Base-by-base conservation (phyloP, 2,329 filamentous ascomycete genomes). In the Colletotrichum sp. region DNA sequence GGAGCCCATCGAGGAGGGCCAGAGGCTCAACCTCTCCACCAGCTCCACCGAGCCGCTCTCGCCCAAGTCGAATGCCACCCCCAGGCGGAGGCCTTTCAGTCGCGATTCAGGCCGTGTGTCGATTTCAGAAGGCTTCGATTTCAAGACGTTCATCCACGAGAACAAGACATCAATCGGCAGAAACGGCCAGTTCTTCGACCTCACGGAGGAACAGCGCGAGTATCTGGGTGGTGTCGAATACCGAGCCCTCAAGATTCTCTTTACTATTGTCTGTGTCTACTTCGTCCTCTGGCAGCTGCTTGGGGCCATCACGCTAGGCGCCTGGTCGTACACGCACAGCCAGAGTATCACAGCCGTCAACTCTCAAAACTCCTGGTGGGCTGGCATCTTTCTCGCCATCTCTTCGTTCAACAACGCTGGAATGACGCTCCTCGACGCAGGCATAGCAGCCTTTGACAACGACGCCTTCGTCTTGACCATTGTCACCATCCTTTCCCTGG, bases 361-460 rank as follows among this genome's bases (percentile, higher is more conserved):
- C 80, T 90, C 89, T 15, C 87, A 93, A 72, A 90, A 92, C 75
- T 90, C 93, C 44, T 94, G 91, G 91, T 94, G 93, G 92, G 86
- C 91, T 3, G 92, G 93, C 52, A 89, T 92, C 63, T 95, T 94
- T 84, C 92, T 93, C 77, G 91, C 90, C 6, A 89, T 92, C 15
- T 93, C 91, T 26, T 92, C 92, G 0, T 94, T 94, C 83, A 94
- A 93, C 83, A 94, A 94, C 79, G 92, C 89, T 16, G 92, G 92
- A 39, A 93, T 95, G 92, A 90, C 90, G 21, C 86, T 94, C 49
- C 84, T 94, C 26, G 92, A 94, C 81, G 88, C 90, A 49, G 93
- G 93, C 80, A 93, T 95, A 86, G 85, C 90, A 5, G 90, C 90
- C 0, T 93, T 92, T 72, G 88, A 91, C 74, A 85, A 85, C 32